phyloP scores from a whole-genome alignment of 768 basidiomycete species.

The Cubamyces lactineus region DNA sequence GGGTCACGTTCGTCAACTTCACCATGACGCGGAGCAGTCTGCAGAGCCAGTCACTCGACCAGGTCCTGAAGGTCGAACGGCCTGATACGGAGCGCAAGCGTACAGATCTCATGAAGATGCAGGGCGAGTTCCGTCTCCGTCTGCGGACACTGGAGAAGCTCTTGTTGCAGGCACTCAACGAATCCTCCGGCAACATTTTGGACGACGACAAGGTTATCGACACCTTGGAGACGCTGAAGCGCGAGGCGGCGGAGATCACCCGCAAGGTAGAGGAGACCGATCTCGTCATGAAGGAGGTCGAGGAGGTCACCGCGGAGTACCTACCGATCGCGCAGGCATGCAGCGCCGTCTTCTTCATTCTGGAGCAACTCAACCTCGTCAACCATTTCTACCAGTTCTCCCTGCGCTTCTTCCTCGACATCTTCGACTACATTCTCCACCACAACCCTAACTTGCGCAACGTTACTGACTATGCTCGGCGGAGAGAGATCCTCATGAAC shows the following conservation, averaged over 20 bases:
- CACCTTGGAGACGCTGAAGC: conserved; percentile 93
- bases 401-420: conserved; percentile 95
- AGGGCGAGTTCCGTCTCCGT: conserved; percentile 95
- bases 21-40: conserved; percentile 99
- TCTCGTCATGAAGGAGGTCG: conserved; percentile 93
- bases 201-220: conserved; percentile 99
- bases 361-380: conserved; percentile 91
- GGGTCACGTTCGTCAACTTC: conserved; percentile 94
- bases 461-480: conserved; percentile 69
- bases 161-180: conserved; percentile 92
- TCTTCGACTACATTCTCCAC: conserved; percentile 93
- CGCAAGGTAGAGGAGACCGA: conserved; percentile 97
- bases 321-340: conserved; percentile 93
- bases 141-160: conserved; percentile 92
- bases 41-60: conserved; percentile 96
- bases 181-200: conserved; percentile 94
- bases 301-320: conserved; percentile 94
- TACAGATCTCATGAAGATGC: conserved; percentile 96
- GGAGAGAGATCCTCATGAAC: conserved; percentile 79
- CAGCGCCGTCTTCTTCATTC: conserved; percentile 94
- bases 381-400: conserved; percentile 99
- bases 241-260: conserved; percentile 95
- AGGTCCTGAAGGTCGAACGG: conserved; percentile 95
- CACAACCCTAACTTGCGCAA: conserved; percentile 89
- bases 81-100: conserved; percentile 96